Percentiles rank a stretch among this genome's conserved stretches.
Conservation (phyloP, 2,329 filamentous ascomycete species). For the Lecanicillium sp. region DNA sequence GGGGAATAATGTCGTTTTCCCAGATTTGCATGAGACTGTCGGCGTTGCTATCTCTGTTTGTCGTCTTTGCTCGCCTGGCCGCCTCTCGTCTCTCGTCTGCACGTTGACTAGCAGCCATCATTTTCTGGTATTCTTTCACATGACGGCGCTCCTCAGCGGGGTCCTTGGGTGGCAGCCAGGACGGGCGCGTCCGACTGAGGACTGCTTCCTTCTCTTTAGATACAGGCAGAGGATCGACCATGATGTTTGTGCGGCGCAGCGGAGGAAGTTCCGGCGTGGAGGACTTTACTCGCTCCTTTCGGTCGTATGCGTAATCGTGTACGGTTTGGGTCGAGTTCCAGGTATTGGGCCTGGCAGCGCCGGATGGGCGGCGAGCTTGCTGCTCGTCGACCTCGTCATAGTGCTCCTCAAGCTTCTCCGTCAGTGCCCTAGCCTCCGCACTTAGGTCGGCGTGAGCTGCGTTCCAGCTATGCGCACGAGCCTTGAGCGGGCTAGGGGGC, state of each 20-base stretch:
- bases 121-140: slow-evolving; percentile 74
- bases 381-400: slow-evolving; percentile 50
- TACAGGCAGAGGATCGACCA: slow-evolving; percentile 77
- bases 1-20: slow-evolving; percentile 69
- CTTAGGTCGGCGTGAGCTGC: slow-evolving; percentile 61
- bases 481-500: slow-evolving; percentile 35
- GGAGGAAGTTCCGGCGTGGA: slow-evolving; percentile 63
- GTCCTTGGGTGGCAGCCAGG: slow-evolving; percentile 80
- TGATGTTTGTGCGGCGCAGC: slow-evolving; percentile 65
- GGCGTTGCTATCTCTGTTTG: slow-evolving; percentile 45
- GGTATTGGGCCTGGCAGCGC: slow-evolving; percentile 28
- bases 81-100: slow-evolving; percentile 53
- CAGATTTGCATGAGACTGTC: slow-evolving; percentile 55
- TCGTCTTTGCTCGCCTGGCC: slow-evolving; percentile 41
- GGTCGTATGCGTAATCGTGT: slow-evolving; percentile 24
- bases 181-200: slow-evolving; percentile 70
- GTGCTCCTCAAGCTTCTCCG: slow-evolving; percentile 73
- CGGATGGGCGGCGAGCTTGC: slow-evolving; percentile 22
- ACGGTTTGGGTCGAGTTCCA: slow-evolving; percentile 29
- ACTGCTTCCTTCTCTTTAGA: slow-evolving; percentile 85
- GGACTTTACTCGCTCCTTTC: slow-evolving; percentile 52
- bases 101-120: slow-evolving; percentile 61
- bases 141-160: slow-evolving; percentile 88
- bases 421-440: slow-evolving; percentile 65
- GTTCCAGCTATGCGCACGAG: slow-evolving; percentile 67